These are phyloP conservation scores for Wickerhamomyces xylosicus DNA, from an alignment of 805 yeast species.

Conservation along the genomic window DNA sequence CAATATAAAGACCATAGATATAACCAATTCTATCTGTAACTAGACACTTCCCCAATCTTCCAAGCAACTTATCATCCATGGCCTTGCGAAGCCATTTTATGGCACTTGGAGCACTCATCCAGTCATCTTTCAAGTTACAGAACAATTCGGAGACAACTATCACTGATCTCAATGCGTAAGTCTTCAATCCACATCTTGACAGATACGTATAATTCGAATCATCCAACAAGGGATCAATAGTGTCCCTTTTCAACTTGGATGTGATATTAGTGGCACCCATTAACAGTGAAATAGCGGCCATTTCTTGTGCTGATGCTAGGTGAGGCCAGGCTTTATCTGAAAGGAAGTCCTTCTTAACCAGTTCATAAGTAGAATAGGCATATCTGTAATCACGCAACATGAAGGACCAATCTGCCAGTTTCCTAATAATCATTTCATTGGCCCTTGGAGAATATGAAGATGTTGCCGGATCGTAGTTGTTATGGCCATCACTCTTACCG, in stretches of 20 bases:
- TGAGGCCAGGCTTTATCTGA: constrained; percentile 74
- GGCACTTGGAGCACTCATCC: constrained; percentile 32
- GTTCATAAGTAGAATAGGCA: constrained; percentile 76
- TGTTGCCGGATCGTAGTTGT: constrained; percentile 35
- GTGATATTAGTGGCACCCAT: constrained; percentile 40
- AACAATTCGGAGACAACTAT: constrained; percentile 65
- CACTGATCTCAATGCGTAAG: constrained; percentile 61
- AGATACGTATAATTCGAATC: constrained; percentile 65
- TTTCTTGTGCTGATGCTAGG: constrained; percentile 80
- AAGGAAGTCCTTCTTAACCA: constrained; percentile 66
- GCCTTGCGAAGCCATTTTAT: constrained; percentile 34
- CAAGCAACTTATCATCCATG: constrained; percentile 34
- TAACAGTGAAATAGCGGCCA: constrained; percentile 66
- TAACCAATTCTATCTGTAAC: constrained; percentile 44
- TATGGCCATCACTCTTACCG: constrained; percentile 6
- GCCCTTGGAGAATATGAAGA: constrained; percentile 54
- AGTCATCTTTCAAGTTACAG: constrained; percentile 28
- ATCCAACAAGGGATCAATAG: constrained; percentile 41
- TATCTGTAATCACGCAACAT: constrained; percentile 83
- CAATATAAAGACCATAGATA: constrained; percentile 35
- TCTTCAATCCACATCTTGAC: constrained; percentile 58
- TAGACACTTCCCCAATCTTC: constrained; percentile 35
- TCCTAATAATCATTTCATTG: constrained; percentile 65
- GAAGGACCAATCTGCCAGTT: constrained; percentile 86
- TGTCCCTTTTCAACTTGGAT: constrained; percentile 30